Evolutionary conservation across 768 basidiomycete species (phyloP), one percentile per base, ranked within the genome.

Genomic region (Tubosaeta brunneosetosa): DNA sequence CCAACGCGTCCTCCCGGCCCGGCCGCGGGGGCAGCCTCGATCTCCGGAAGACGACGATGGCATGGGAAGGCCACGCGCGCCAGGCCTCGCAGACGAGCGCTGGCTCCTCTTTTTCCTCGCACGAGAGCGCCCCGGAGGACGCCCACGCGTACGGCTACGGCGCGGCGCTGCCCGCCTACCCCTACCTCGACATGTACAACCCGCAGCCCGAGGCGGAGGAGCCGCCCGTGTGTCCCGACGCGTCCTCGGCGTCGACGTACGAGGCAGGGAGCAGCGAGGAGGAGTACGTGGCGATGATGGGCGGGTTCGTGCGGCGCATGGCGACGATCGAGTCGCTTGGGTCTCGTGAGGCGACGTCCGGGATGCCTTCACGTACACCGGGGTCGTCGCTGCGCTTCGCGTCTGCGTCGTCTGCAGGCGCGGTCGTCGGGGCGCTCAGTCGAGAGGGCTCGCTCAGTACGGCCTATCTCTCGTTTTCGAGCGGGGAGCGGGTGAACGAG

Each of bases 241-340:
- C 11, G 34, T 42, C 41, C 33, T 64, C 59, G 37, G 60, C 52
- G 40, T 49, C 55, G 37, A 55, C 50, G 19, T 55, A 4, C 12
- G 52, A 43, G n/a, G 52, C 47, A 25, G 44, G 53, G 36, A 56
- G 55, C 25, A 53, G 53, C 41, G 68, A 66, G 44, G 66, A 68
- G 25, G 67, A 64, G 27, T 66, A 78, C 49, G 72, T 88, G 29
- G 76, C 76, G 6, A 75, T 90, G 45, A 71, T 91, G 50, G 85
- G 86, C 49, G 74, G 78, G 22, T 79, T 74, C 59, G 76, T 90
- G 41, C 75, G 78, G 47, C 84, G 88, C 36, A 88, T 91, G 88
- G 83, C 86, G 17, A 90, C 88, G 27, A 90, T 90, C 55, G 86
- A 89, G 65, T 83, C 81, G 40, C 75, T 89, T 66, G 87, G 86